A percentile compares a stretch with the other conserved stretches of the same genome.
Conservation (phyloP, 2,329 filamentous ascomycete genomes). For the Fusarium solani-melongenae region DNA sequence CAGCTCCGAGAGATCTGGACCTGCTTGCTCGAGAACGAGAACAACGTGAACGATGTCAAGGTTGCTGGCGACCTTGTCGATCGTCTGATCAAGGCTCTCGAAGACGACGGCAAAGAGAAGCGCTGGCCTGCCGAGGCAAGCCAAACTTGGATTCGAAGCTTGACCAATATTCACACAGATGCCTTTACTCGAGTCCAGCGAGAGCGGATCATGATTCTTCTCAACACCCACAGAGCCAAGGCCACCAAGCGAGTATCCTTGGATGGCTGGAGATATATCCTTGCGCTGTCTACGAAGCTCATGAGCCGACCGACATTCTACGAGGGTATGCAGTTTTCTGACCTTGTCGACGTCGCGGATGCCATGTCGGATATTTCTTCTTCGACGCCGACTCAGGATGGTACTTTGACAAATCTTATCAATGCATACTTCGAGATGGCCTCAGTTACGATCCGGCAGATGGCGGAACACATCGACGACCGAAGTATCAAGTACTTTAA, state of each 20-base stretch:
- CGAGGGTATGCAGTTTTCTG: slow-evolving; percentile 55
- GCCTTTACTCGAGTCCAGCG: slow-evolving; percentile 56
- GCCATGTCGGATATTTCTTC: slow-evolving; percentile 44
- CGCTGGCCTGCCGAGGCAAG: slow-evolving; percentile 46
- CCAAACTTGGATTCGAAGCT: slow-evolving; percentile 45
- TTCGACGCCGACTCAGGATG: slow-evolving; percentile 39
- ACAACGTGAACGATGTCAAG: slow-evolving; percentile 50
- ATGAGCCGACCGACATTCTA: slow-evolving; percentile 65
- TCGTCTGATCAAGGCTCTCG: slow-evolving; percentile 45
- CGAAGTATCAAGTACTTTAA: slow-evolving; percentile 55
- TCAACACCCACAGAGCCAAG: slow-evolving; percentile 45
- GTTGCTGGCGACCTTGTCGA: slow-evolving; percentile 48
- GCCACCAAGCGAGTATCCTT: slow-evolving; percentile 40
- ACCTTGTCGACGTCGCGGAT: slow-evolving; percentile 50
- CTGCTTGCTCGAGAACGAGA: slow-evolving; percentile 50
- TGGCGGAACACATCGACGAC: slow-evolving; percentile 56
- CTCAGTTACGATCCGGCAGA: slow-evolving; percentile 53
- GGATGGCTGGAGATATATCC: slow-evolving; percentile 50
- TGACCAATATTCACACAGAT: slow-evolving; percentile 52
- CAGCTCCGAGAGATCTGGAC: slow-evolving; percentile 44
- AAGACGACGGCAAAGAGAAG: slow-evolving; percentile 45
- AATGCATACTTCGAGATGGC: slow-evolving; percentile 48
- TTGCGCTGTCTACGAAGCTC: slow-evolving; percentile 61
- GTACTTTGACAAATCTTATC: slow-evolving; percentile 47
- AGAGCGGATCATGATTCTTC: slow-evolving; percentile 54